Conservation (phyloP, 108 stramenopile genomes). For the Skeletonema potamos region DNA sequence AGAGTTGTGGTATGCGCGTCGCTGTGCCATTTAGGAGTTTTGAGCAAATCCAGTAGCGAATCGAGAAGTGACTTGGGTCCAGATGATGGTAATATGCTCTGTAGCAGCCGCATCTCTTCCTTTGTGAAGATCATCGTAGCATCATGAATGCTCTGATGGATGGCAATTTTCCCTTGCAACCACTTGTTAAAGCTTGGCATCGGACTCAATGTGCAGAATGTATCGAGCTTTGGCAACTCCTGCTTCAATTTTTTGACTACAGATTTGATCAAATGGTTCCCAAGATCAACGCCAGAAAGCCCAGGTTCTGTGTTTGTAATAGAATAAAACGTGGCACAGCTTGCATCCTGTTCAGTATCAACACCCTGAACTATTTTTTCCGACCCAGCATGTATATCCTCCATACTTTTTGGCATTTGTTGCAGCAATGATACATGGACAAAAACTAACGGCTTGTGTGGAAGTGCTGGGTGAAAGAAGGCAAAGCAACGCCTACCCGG, state of each 20-base stretch:
- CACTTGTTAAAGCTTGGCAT: conserved; percentile 87
- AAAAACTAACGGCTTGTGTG: conserved; percentile 86
- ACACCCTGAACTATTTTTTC: conserved; percentile 7
- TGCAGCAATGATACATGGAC: conserved; percentile 85
- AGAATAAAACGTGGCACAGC: conserved; percentile 91
- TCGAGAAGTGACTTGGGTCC: conserved; percentile 7
- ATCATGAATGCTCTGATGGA: conserved; percentile 26
- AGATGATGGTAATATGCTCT: conserved; percentile 16
- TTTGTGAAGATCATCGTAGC: conserved; percentile 32
- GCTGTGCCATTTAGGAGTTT: conserved; percentile 10
- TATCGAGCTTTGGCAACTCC: conserved; percentile 59
- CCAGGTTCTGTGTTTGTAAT: conserved; percentile 85
- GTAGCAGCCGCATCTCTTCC: conserved; percentile 31
- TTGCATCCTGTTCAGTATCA: conserved; percentile 31
- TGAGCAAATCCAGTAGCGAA: conserved; percentile 14
- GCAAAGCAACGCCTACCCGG: conserved; percentile 85
- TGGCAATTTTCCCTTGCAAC: conserved; percentile 62
- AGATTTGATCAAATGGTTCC: conserved; percentile 86
- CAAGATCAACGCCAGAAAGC: conserved; percentile 86
- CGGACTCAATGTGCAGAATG: conserved; percentile 88
- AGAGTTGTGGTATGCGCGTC: conserved; percentile 1
- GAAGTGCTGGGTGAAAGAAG: conserved; percentile 89
- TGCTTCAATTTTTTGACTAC: conserved; percentile 59
- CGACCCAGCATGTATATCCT: conserved; percentile 39
- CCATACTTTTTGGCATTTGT: conserved; percentile 66